These are phyloP conservation scores for Mycena floridula DNA, from an alignment of 768 basidiomycete species.

Conservation along the genomic window DNA sequence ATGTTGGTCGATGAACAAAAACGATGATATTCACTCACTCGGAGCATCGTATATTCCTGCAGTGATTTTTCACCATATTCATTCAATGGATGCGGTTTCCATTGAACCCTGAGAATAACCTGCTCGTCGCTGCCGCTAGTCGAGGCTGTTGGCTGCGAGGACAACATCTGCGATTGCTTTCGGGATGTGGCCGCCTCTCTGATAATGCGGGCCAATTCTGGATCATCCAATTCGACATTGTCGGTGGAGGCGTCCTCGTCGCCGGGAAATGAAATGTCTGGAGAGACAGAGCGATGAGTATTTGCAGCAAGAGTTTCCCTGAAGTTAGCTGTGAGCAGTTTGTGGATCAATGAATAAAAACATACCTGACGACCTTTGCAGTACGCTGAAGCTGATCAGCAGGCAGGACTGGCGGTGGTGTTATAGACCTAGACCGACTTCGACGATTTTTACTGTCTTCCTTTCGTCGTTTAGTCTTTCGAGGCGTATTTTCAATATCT, in stretches of 20 bases:
- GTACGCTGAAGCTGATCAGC: conserved; percentile 49
- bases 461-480: conserved; percentile 23
- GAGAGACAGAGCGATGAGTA: conserved; percentile 42
- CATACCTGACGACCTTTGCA: conserved; percentile 55
- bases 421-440: conserved; percentile 67
- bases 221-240: conserved; percentile 32
- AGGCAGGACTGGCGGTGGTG: conserved; percentile 65
- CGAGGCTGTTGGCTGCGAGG: conserved; percentile 12
- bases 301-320: conserved; percentile 43
- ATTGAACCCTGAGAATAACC: conserved; percentile 51
- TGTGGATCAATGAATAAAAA: background rate
- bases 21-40: conserved; percentile 33
- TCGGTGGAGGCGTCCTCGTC: conserved; percentile 45
- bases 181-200: conserved; percentile 22
- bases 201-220: conserved; percentile 58
- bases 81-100: conserved; percentile 61
- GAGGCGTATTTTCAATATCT: conserved; percentile 28
- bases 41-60: conserved; percentile 52
- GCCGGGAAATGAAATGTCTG: conserved; percentile 31
- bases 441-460: conserved; percentile 39
- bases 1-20: background rate
- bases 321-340: background rate
- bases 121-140: conserved; percentile 24
- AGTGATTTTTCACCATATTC: conserved; percentile 27
- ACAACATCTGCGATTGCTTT: conserved; percentile 10